A percentile compares a stretch with the other conserved stretches of the same genome.
These are phyloP conservation scores for Rhizopus arrhizus DNA, from an alignment of 371 early-diverging fungal genomes.

Conservation along the genomic window DNA sequence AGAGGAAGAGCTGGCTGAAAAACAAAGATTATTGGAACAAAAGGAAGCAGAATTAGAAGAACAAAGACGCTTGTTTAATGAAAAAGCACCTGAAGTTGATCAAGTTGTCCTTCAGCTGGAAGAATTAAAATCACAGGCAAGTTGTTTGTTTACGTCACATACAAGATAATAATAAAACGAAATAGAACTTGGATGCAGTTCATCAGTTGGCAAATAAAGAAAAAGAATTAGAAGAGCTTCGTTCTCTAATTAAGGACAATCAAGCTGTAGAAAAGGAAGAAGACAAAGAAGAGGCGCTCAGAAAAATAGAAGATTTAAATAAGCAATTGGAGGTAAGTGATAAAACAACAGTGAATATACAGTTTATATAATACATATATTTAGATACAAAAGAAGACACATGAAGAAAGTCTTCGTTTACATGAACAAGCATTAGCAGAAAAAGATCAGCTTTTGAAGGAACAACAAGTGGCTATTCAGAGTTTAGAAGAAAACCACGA, in stretches of 20 bases:
- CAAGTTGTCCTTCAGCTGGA: constrained; percentile 39
- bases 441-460: constrained; percentile 39
- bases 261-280: constrained; percentile 26
- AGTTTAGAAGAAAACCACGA: constrained; percentile 29
- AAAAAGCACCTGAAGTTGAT: constrained; percentile 28
- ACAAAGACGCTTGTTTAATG: constrained; percentile 27
- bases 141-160: background rate
- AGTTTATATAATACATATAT: background rate
- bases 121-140: constrained; percentile 37
- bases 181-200: constrained; percentile 47
- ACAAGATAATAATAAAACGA: background rate
- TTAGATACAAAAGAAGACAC: constrained; percentile 39
- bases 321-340: constrained; percentile 36
- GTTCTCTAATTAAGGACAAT: constrained; percentile 25
- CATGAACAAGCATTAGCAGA: constrained; percentile 47
- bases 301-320: constrained; percentile 37
- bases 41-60: constrained; percentile 32
- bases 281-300: constrained; percentile 27
- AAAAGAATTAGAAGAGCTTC: constrained; percentile 42
- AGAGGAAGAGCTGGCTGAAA: constrained; percentile 29
- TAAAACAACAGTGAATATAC: background rate
- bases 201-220: constrained; percentile 41
- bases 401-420: constrained; percentile 44
- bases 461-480: constrained; percentile 36
- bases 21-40: constrained; percentile 32